Conservation (phyloP, 805 yeast species). For the Ogataea trehaloabstinens region DNA sequence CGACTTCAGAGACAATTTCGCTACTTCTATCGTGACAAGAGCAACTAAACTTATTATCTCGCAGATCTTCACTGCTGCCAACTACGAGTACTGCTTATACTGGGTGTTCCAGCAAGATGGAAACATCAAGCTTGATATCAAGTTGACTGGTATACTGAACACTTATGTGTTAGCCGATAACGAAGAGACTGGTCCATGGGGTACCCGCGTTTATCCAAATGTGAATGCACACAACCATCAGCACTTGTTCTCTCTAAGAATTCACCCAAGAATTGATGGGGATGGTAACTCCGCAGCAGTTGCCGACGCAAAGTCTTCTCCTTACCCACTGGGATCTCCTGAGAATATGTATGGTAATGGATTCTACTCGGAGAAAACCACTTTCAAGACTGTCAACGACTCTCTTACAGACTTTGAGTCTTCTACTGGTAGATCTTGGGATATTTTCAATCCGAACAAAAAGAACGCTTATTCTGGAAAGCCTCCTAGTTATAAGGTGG, state of each 20-base stretch:
- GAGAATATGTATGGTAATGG: constrained; percentile 79
- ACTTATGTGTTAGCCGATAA: constrained; percentile 63
- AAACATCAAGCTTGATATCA: constrained; percentile 73
- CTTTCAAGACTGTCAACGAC: constrained; percentile 67
- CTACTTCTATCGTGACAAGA: constrained; percentile 72
- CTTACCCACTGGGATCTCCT: constrained; percentile 59
- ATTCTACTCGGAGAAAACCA: constrained; percentile 61
- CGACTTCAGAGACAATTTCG: constrained; percentile 77
- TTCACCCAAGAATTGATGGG: constrained; percentile 82
- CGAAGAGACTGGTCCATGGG: constrained; percentile 74
- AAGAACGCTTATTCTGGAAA: constrained; percentile 68
- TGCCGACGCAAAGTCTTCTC: constrained; percentile 61
- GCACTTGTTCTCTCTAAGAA: constrained; percentile 73
- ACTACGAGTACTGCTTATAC: constrained; percentile 81
- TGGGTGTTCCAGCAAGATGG: constrained; percentile 86
- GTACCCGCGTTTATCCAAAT: constrained; percentile 75
- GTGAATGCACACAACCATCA: constrained; percentile 87
- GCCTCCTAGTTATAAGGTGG: constrained; percentile 75
- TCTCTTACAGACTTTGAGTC: constrained; percentile 62
- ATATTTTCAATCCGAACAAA: constrained; percentile 68
- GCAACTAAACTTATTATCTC: constrained; percentile 72
- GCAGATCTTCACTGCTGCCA: constrained; percentile 83
- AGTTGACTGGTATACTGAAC: constrained; percentile 80
- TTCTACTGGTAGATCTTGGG: constrained; percentile 71
- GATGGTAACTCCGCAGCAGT: constrained; percentile 71